Conservation (phyloP, 228 moss, liverwort and hornwort species). For the Sphagnum magellanicum region DNA sequence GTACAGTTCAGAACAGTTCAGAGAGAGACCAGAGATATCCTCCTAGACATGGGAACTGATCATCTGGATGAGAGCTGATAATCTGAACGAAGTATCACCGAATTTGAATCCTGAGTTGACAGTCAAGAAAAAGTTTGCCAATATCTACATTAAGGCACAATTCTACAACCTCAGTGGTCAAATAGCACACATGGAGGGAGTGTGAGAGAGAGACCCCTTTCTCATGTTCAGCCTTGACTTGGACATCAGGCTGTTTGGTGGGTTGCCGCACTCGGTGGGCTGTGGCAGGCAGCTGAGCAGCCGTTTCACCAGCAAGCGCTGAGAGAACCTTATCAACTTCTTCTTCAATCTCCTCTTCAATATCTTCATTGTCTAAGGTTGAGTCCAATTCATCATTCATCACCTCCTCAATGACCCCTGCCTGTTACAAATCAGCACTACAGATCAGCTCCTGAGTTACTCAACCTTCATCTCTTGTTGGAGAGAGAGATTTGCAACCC, state of each 20-base stretch:
- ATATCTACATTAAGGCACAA: no score
- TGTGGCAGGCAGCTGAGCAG: conserved; percentile 64
- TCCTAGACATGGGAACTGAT: no score
- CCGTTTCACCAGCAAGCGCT: conserved; percentile 76
- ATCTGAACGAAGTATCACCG: no score
- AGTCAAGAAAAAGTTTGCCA: no score
- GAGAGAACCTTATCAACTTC: conserved; percentile 82
- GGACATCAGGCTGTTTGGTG: conserved; percentile 24
- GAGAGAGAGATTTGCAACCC: no score
- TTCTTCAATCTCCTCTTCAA: conserved; percentile 82
- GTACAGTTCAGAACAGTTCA: no score
- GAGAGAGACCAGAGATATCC: no score
- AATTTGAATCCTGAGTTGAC: no score
- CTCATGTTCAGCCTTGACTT: conserved; percentile 21
- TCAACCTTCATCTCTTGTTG: no score
- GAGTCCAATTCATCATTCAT: conserved; percentile 72
- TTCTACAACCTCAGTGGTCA: no score
- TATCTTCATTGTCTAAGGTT: conserved; percentile 75
- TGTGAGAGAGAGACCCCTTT: conserved; percentile 30
- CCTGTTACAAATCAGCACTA: conserved; percentile 20
- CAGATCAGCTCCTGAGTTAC: not conserved
- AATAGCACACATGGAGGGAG: not conserved
- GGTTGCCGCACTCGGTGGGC: conserved; percentile 43
- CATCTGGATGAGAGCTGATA: no score
- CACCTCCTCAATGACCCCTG: conserved; percentile 88